These are phyloP conservation scores for Trichosporon sp. DNA, from an alignment of 1,284 basidiomycete species.

Conservation along the genomic window DNA sequence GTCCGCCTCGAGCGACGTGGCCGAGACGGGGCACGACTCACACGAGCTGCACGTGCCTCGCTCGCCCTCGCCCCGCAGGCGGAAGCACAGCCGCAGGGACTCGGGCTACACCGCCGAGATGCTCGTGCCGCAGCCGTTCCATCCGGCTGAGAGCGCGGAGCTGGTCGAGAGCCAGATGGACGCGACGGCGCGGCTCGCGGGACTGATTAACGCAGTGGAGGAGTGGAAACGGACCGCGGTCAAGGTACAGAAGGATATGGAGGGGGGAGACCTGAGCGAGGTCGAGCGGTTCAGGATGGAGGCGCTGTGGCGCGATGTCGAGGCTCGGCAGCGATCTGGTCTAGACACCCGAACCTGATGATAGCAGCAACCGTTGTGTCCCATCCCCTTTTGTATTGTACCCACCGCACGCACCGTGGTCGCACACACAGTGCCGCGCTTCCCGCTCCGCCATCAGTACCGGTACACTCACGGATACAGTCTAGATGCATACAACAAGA, in stretches of 20 bases:
- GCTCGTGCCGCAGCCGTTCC: not conserved
- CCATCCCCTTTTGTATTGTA: too few species aligned
- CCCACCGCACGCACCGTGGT: too few species aligned
- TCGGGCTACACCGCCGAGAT: not conserved
- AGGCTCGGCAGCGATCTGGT: not conserved
- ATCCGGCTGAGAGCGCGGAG: not conserved
- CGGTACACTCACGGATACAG: not conserved
- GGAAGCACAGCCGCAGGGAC: not conserved
- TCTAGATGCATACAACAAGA: not conserved
- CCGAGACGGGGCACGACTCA: not conserved
- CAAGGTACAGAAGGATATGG: not conserved
- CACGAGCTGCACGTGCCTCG: not conserved
- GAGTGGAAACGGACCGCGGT: not conserved
- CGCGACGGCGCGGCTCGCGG: not conserved
- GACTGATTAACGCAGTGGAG: not conserved
- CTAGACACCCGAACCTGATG: too few species aligned
- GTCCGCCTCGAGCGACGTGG: not conserved
- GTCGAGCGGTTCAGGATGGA: not conserved
- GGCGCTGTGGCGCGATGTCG: not conserved
- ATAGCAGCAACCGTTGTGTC: too few species aligned
- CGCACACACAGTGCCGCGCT: too few species aligned
- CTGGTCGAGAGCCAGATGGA: not conserved
- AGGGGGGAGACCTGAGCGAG: not conserved
- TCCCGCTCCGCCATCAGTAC: not conserved
- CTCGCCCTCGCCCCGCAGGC: not conserved